Evolutionary conservation across 306 rosid species (phyloP).

Genomic region (Quercus mongolica): DNA sequence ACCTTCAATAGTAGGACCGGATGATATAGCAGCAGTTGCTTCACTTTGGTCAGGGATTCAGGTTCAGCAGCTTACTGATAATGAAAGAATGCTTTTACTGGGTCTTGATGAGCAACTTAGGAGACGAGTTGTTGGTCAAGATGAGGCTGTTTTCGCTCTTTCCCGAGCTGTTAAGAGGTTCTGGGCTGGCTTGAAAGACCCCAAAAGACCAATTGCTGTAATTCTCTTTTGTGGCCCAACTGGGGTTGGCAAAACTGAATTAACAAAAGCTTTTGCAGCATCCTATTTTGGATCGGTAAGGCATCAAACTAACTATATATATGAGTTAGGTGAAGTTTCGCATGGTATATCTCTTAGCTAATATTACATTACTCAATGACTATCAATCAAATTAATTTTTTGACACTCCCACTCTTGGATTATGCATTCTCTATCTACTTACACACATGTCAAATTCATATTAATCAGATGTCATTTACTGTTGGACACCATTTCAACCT

Average conservation of each 20-base stretch:
- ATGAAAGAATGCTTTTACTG: conserved; percentile 52
- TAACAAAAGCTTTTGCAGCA: conserved; percentile 69
- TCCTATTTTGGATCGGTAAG: conserved; percentile 84
- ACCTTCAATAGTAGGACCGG: conserved; percentile 50
- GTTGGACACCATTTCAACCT: not conserved
- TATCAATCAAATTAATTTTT: no score
- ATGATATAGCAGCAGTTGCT: conserved; percentile 77
- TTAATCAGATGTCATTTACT: no score
- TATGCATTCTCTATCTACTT: not conserved
- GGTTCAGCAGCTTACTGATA: conserved; percentile 73
- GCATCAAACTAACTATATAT: conserved; percentile 10
- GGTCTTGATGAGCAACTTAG: conserved; percentile 63
- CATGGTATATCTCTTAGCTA: no score
- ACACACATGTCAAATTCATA: not conserved
- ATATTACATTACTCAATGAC: no score
- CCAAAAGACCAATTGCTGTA: conserved; percentile 70
- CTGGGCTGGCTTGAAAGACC: conserved; percentile 77
- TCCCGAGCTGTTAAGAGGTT: conserved; percentile 77
- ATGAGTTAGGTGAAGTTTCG: not conserved
- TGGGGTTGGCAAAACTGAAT: conserved; percentile 90
- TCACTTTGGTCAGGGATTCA: conserved; percentile 86
- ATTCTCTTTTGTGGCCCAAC: conserved; percentile 85
- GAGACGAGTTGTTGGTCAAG: conserved; percentile 77
- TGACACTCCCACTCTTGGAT: no score
- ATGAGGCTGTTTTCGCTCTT: conserved; percentile 73